These are phyloP conservation scores for Iberis pinnata DNA, from an alignment of 345 rosid species.

Conservation along the genomic window DNA sequence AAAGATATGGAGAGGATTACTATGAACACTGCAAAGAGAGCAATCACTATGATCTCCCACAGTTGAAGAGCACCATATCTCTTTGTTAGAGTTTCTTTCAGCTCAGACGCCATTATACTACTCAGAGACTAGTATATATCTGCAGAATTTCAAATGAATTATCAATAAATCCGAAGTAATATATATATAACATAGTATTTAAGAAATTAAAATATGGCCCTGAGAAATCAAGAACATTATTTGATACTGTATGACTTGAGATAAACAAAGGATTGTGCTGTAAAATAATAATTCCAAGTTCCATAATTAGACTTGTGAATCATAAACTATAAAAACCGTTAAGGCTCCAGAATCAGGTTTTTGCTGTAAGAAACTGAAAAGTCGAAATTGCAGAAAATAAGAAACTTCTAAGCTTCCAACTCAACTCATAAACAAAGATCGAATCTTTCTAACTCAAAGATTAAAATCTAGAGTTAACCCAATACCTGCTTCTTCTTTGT, in stretches of 20 bases:
- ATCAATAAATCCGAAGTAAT: not conserved
- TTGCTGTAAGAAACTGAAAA: slow-evolving; percentile 12
- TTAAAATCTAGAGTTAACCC: not conserved
- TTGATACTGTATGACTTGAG: no score
- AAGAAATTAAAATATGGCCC: not conserved
- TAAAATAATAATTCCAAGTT: not conserved
- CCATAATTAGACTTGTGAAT: no score
- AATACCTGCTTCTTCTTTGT: slow-evolving; percentile 19
- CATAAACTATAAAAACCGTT: slow-evolving; percentile 3
- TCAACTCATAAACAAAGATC: slow-evolving; percentile 19
- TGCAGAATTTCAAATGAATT: slow-evolving; percentile 17
- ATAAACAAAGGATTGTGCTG: not conserved
- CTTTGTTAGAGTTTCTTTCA: slow-evolving; percentile 49
- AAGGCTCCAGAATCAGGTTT: slow-evolving; percentile 21
- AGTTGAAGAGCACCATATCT: slow-evolving; percentile 50
- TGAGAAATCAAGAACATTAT: slow-evolving; percentile 15
- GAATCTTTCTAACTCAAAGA: no score
- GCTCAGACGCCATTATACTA: slow-evolving; percentile 51
- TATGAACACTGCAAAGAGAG: slow-evolving; percentile 48
- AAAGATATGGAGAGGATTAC: slow-evolving; percentile 51
- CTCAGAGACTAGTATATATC: slow-evolving; percentile 19
- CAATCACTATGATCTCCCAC: slow-evolving; percentile 65
- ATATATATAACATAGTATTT: no score
- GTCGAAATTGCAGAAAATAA: slow-evolving; percentile 18
- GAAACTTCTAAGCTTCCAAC: slow-evolving; percentile 22